These are phyloP conservation scores for Aspergillus quadricinctus DNA, from an alignment of 2,329 filamentous ascomycete genomes.

Conservation along the genomic window DNA sequence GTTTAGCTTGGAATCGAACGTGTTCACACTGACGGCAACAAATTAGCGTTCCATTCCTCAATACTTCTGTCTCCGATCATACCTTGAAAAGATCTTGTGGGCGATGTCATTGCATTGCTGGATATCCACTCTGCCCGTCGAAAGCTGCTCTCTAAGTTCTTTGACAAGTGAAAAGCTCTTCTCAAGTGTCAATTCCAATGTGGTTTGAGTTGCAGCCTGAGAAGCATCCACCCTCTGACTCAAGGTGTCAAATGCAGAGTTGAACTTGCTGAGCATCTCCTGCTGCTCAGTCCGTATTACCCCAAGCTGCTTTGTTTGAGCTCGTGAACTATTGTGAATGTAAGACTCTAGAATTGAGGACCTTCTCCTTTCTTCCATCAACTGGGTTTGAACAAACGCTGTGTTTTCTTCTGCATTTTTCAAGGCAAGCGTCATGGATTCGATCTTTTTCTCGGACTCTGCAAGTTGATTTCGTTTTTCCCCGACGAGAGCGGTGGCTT, in stretches of 20 bases:
- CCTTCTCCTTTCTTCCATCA: conserved; percentile 29
- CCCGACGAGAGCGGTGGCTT: conserved; percentile 10
- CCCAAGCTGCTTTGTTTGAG: conserved; percentile 18
- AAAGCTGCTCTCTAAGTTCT: conserved; percentile 12
- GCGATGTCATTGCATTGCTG: conserved; percentile 15
- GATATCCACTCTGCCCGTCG: conserved; percentile 12
- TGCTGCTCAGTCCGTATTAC: conserved; percentile 21
- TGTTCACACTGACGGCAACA: conserved; percentile 17
- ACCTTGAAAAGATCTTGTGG: conserved; percentile 20
- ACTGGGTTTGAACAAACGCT: conserved; percentile 11
- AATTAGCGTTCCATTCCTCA: conserved; percentile 1
- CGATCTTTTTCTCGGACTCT: conserved; percentile 15
- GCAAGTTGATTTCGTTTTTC: conserved; percentile 18
- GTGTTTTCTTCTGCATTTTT: conserved; percentile 18
- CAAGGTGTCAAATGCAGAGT: conserved; percentile 14
- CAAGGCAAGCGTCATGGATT: conserved; percentile 23
- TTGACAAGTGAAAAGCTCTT: conserved; percentile 13
- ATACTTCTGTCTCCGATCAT: conserved; percentile 5
- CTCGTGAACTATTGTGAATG: conserved; percentile 24
- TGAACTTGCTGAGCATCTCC: conserved; percentile 17
- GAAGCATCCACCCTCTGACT: conserved; percentile 9
- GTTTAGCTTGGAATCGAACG: conserved; percentile 10
- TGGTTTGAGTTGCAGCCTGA: conserved; percentile 10
- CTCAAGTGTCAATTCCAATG: conserved; percentile 12
- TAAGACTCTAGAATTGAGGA: conserved; percentile 27